Conservation (phyloP, 352 stramenopile genomes). For the Phytophthora macrochlamydospora region DNA sequence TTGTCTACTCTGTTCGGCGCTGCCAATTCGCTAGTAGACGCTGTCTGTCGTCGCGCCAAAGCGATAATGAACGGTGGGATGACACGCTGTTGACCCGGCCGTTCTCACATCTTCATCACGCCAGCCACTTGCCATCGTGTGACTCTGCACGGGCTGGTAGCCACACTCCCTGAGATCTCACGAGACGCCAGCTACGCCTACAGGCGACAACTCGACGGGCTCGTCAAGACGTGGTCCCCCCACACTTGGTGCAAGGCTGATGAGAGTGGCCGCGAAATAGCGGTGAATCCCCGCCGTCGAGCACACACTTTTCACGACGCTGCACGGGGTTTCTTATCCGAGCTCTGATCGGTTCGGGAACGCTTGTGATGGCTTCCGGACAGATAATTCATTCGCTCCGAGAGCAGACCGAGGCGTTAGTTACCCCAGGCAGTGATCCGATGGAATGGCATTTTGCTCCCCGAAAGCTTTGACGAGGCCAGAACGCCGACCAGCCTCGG, state of each 20-base stretch:
- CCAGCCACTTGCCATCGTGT: conserved; percentile 17
- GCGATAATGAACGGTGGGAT: conserved; percentile 28
- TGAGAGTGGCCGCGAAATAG: background rate
- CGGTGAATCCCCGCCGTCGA: conserved; percentile 20
- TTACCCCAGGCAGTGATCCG: background rate
- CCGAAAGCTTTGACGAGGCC: too few relatives aligned
- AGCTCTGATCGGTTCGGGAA: background rate
- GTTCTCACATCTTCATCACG: conserved; percentile 16
- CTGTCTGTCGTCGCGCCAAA: conserved; percentile 11
- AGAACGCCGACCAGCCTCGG: background rate
- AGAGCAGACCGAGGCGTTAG: background rate
- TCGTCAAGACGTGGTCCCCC: too few relatives aligned
- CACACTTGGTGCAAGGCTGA: background rate
- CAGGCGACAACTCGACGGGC: background rate
- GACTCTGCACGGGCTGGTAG: conserved; percentile 21
- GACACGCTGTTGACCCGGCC: conserved; percentile 11
- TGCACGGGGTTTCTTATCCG: background rate
- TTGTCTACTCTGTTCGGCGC: background rate
- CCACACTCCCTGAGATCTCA: conserved; percentile 35
- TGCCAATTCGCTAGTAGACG: too few relatives aligned
- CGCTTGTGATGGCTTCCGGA: background rate
- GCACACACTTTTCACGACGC: background rate
- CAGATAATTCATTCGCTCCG: background rate
- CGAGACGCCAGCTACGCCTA: conserved; percentile 1
- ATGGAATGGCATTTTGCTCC: too few relatives aligned